Evolutionary conservation across 228 moss, liverwort and hornwort genomes (phyloP), one percentile per base, ranked within the genome.

Genomic region (Sphagnum magellanicum): DNA sequence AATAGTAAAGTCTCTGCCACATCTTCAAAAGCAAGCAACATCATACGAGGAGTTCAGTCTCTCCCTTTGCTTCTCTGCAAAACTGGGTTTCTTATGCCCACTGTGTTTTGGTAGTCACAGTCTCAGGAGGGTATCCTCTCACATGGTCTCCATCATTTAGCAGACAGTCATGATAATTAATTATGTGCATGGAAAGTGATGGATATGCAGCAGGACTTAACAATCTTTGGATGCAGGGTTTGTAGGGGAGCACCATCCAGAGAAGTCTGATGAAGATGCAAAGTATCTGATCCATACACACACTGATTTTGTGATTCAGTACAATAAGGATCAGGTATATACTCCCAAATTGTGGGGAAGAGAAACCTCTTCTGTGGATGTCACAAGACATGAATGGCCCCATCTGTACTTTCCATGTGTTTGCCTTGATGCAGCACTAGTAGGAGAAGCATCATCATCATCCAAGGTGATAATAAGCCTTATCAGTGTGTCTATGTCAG

Each of bases 321-420:
- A 90, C 73, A 93, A 93, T 67, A 80, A 84, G 15, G 88, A 93
- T 61, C 93, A 97, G 90, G 97, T 96, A 72, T n/a, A 12, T 55
- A 8, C 12, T 55, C 55, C 55, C 12, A 8, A 55, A 55, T 55
- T 8, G 55, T 55, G 55, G 55, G 55, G 55, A 8, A 8, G 12
- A 55, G 55, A 12, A 55, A 55, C 55, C 12, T 55, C 55, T 32
- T 32, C 32, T 32, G 32, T 32, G 32, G 32, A 32, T 32, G 2
- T 32, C 32, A 32, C 32, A 32, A 32, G 32, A 32, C 32, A 32
- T 2, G 32, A 32, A 32, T 32, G 32, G 32, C 32, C 9, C 55
- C 55, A 55, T 55, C 9, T 8, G 12, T 55, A 55, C 55, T 55
- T 8, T 55, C 55, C 12, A 8, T 8, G 8, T 12, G 8, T 55